Conservation (phyloP, 129 eudicot genomes). For the Dittrichia graveolens region DNA sequence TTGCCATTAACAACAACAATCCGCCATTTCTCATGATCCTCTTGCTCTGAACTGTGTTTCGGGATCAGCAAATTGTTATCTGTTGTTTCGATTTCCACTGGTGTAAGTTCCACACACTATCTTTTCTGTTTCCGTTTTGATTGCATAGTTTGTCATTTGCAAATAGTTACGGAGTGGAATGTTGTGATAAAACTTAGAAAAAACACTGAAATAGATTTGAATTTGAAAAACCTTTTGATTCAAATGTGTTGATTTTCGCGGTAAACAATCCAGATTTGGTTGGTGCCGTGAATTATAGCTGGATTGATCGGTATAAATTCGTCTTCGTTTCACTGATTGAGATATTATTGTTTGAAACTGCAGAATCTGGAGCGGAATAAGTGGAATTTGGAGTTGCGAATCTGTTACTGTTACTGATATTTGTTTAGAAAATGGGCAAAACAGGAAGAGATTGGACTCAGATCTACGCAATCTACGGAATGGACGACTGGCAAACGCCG, state of each 20-base stretch:
- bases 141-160: neutral
- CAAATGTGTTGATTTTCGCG: constrained; percentile 17
- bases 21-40: constrained; percentile 15
- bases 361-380: constrained; percentile 20
- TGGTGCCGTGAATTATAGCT: neutral
- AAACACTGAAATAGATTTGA: neutral
- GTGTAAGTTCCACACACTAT: constrained; percentile 21
- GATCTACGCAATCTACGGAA: constrained; percentile 92
- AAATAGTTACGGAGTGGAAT: too few species aligned
- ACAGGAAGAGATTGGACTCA: constrained; percentile 87
- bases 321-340: neutral
- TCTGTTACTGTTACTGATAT: too few species aligned
- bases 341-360: neutral
- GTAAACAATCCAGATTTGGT: constrained; percentile 3
- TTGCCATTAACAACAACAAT: neutral
- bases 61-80: neutral
- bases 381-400: constrained; percentile 8
- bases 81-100: neutral
- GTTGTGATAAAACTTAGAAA: too few species aligned
- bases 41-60: neutral
- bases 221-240: neutral
- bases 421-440: constrained; percentile 55
- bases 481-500: constrained; percentile 83
- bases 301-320: neutral
- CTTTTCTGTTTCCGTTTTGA: neutral